Base-by-base conservation (phyloP, 495 filamentous ascomycete species). In the Daldinia concentrica region DNA sequence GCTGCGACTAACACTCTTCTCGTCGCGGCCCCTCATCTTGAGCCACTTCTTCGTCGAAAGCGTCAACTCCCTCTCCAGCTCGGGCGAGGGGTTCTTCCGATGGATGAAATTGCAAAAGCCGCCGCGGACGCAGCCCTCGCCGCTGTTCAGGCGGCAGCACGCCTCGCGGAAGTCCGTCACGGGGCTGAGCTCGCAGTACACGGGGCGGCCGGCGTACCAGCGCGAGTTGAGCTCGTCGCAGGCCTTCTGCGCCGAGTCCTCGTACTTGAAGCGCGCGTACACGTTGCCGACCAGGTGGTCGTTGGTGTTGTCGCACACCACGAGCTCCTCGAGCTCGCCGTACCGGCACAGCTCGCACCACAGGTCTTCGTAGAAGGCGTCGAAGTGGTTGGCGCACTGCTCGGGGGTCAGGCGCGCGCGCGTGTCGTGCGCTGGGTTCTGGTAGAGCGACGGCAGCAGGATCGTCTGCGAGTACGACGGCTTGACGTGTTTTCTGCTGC, bases 101-200 rank as follows among this genome's bases (percentile, higher is more conserved):
- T 99, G 95, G 63, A 99, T 99, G 80, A 99, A 99, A 78, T 99
- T 99, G 86, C 95, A 99, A 83, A 98, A 98, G 2, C 95, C 95
- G 43, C 94, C 96, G 63, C 95, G 85, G 19, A 98, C 94, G 82
- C 95, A 99, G 3, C 95, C 95, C 78, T 98, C 95, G 41, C 94
- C 95, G 48, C 87, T 91, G 78, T 99, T 99, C 57, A 98, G 84
- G 52, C 95, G 86, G 82, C 95, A 99, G 80, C 95, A 99, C 2
- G 95, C 95, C 86, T 99, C 95, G 76, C 95, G 88, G 83, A 99
- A 99, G 85, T 99, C 95, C 45, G 95, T 99, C 22, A 99, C 95
- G 75, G 95, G 95, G 57, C 90, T 93, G 58, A 99, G 82, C 78
- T 99, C 95, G 89, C 95, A 98, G 83, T 99, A 99, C 78, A 99